Conservation (phyloP, 441 rosid genomes). For the Pelargonium myrrhifolium region DNA sequence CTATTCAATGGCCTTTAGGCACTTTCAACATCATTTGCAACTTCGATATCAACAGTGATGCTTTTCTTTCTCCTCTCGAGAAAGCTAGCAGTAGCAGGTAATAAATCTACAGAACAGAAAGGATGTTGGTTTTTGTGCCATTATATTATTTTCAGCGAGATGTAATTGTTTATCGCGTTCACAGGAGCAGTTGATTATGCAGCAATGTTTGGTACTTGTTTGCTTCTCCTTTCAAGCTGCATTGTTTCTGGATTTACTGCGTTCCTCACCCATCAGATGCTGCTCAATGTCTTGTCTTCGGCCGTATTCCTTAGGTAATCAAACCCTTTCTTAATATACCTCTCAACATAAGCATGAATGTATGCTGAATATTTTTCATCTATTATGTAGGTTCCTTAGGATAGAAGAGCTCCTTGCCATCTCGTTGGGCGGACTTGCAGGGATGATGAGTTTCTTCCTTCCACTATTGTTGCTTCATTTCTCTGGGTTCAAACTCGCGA, state of each 20-base stretch:
- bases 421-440: neutral
- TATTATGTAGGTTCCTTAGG: neutral
- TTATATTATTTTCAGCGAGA: neutral
- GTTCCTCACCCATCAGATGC: neutral
- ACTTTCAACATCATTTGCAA: slow-evolving; percentile 6
- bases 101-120: neutral
- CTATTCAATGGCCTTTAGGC: neutral
- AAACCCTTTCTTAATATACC: neutral
- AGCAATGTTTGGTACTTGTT: neutral
- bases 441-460: neutral
- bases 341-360: neutral
- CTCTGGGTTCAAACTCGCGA: neutral
- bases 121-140: neutral
- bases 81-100: slow-evolving; percentile 1
- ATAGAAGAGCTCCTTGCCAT: neutral
- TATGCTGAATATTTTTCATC: neutral
- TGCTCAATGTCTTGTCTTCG: neutral
- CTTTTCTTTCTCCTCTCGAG: neutral
- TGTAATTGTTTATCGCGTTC: neutral
- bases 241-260: slow-evolving; percentile 1
- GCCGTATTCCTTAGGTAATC: neutral
- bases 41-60: neutral
- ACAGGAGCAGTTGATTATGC: slow-evolving; percentile 1
- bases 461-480: neutral
- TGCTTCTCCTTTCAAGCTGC: slow-evolving; percentile 1